Evolutionary conservation across 2,329 filamentous ascomycete species (phyloP), one percentile per base, ranked within the genome.

Genomic region (Periglandula ipomoeae): DNA sequence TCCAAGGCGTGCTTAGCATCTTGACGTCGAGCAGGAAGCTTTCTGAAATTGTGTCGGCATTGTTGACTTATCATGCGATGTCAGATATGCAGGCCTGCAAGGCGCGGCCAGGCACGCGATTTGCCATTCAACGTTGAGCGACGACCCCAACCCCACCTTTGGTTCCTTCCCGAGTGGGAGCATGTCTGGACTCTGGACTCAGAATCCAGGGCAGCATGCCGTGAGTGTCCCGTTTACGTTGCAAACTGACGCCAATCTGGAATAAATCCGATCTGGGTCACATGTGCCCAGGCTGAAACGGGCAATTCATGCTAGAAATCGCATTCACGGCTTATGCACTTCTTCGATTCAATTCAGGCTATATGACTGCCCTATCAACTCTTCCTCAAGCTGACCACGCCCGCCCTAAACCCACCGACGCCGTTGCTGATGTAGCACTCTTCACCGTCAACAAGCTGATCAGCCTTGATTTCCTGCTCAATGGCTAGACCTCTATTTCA

Each of bases 341-440:
- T 38, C 13, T n/a, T 7, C 38, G 20, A 32, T 41, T 17, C 22
- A 7, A 41, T 24, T 8, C 19, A 20, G 17, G 7, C 19, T 19
- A 22, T 6, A 35, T 35, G 20, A n/a, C n/a, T 24, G 19, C 20
- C 13, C 22, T n/a, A 35, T 46, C 22, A 39, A 23, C 26, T 17
- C 22, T 41, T 49, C 17, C n/a, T 47, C 13, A 70, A 53, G 17
- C 52, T 56, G 30, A 77, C 54, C 37, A 55, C 68, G 0, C 76
- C 78, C 50, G 63, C 70, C 11, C 82, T 71, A 56, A 95, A 95
- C 0, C 91, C 91, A 54, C 85, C 78, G 1, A 91, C 85, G 0
- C 87, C 89, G 64, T 91, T 96, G 64, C 89, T 95, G 47, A 96
- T 69, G 86, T 89, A 95, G 53, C 90, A 85, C 47, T 83, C 75